Base-by-base conservation (phyloP, 768 basidiomycete species). In the Tricholoma bakamatsutake region DNA sequence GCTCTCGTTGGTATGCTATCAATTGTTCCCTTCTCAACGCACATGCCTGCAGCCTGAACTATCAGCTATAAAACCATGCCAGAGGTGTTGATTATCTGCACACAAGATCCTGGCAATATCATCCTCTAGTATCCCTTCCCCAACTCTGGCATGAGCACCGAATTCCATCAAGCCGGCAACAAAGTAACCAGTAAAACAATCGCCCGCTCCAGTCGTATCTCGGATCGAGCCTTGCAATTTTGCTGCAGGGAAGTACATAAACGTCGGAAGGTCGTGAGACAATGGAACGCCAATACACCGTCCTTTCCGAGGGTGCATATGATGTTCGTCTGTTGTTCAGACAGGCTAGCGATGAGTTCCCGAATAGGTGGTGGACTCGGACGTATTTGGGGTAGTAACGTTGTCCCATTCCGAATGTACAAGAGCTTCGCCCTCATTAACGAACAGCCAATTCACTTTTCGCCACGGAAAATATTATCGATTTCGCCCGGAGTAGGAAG, bases 161-260 rank as follows among this genome's bases (percentile, higher is more conserved):
- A 69, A 62, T 35, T 71, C 65, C 83, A 84, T 83, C 39, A 85
- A 67, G 0, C 79, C 80, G 11, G 74, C 70, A 12, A 83, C 78
- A 59, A 84, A 74, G 60, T 82, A 85, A 11, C 84, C 84, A 0
- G 82, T 76, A 62, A 84, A 84, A 57, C 82, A 83, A 59, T 85
- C 84, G 0, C 84, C 84, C 1, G 84, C 84, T 9, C 84, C 84
- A 0, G 84, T 85, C 2, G 82, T 84, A 61, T 85, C 83, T 13
- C 67, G 62, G 4, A 72, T 68, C 0, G 65, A 59, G 4, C 73
- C 77, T 34, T 70, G 57, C 12, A 84, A 64, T 45, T 64, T 66
- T 2, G 76, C 76, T 4, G 82, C 82, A 1, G 80, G 80, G n/a
- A 81, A 58, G 55, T 74, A 70, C 17, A 79, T 61, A 7, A 69